These are phyloP conservation scores for Jackrogersella multiformis DNA, from an alignment of 495 filamentous ascomycete genomes.

Conservation along the genomic window DNA sequence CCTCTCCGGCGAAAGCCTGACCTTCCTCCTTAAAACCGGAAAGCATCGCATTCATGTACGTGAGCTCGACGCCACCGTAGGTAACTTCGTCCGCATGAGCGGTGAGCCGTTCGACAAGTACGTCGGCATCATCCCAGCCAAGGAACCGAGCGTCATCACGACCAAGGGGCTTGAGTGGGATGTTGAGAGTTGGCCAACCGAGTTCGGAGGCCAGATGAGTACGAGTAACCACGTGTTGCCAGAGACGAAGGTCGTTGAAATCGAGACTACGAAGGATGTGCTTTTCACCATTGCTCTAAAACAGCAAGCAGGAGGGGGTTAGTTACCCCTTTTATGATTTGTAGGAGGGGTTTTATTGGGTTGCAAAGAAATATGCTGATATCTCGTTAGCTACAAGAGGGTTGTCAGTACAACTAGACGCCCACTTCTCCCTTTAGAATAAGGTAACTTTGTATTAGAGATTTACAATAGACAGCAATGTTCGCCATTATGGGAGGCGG, in stretches of 20 bases:
- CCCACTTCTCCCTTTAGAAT: background rate
- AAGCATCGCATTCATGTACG: slow-evolving; percentile 74
- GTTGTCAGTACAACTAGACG: background rate
- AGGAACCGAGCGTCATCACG: slow-evolving; percentile 73
- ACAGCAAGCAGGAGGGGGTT: slow-evolving; percentile 6
- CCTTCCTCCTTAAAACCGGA: slow-evolving; percentile 77
- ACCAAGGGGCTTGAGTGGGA: slow-evolving; percentile 91
- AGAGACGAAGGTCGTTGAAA: slow-evolving; percentile 59
- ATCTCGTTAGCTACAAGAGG: background rate
- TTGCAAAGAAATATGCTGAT: background rate
- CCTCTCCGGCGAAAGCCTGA: slow-evolving; percentile 78
- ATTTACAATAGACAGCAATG: background rate
- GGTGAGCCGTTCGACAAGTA: slow-evolving; percentile 64
- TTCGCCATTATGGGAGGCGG: background rate
- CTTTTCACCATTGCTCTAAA: slow-evolving; percentile 86
- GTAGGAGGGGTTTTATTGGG: background rate
- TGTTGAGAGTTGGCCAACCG: slow-evolving; percentile 78
- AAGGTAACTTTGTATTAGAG: background rate
- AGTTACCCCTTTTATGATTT: background rate
- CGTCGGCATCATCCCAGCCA: slow-evolving; percentile 86
- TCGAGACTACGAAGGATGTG: slow-evolving; percentile 72
- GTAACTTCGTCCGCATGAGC: slow-evolving; percentile 52
- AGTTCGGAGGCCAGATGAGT: slow-evolving; percentile 84
- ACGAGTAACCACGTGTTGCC: slow-evolving; percentile 88
- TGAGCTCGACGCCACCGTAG: slow-evolving; percentile 39